Base-by-base conservation (phyloP, 2,329 filamentous ascomycete genomes). In the Periglandula ipomoeae region DNA sequence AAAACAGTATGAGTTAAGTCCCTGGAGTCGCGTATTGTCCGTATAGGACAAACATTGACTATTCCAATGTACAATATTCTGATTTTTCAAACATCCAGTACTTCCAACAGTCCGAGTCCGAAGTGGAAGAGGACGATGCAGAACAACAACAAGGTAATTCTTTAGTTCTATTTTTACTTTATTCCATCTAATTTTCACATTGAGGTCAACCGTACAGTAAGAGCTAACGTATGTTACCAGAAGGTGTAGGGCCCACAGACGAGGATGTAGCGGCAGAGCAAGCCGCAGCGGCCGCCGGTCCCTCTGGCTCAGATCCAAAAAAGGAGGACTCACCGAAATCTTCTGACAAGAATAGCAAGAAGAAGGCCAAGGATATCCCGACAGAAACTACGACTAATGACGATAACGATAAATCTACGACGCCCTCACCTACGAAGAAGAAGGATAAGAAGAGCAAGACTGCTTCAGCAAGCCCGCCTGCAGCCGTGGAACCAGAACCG, bases 51-150 rank as follows among this genome's bases (percentile, higher is more conserved):
- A 62, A 65, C 52, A 50, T 68, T 60, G 62, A 67, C 56, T 67
- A 59, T 54, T 56, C 58, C 50, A 56, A 66, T 54, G 61, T 72
- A 49, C 64, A 71, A 55, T 67, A 61, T 51, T 66, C 69, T 53
- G 60, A 73, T 56, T 73, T 68, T 60, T 69, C 66, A 52, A 62
- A 70, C 27, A 59, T 73, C 45, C 61, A 70, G 52, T 73, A 65
- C 56, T 66, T 64, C 46, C 59, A 67, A 46, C 53, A 59, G 9
- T 60, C 64, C 35, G 64, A 72, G 49, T 68, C 68, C 44, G 71
- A 73, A n/a, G 59, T 58, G 13, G 70, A 70, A 35, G 58, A 62
- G 46, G 58, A 53, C 45, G 40, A 43, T 26, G 50, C 17, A 2
- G 44, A 52, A n/a, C 48, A 47, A 34, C 34, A 44, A 11, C 34